phyloP scores from a whole-genome alignment of 2,329 filamentous ascomycete species.

The Aspergillus tanneri region DNA sequence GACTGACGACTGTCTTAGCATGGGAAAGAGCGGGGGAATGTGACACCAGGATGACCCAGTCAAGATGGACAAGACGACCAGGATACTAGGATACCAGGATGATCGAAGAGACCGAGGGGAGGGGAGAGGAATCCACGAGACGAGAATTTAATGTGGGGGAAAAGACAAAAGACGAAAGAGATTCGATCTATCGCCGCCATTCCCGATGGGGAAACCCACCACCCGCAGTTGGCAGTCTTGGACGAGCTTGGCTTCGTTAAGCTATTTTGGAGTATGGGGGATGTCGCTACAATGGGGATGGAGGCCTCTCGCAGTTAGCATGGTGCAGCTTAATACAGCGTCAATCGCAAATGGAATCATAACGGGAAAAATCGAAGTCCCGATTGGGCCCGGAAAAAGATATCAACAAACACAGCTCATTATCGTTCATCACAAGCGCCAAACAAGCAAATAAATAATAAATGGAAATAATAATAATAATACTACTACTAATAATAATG shows the following conservation, averaged over 20 bases:
- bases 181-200: background rate
- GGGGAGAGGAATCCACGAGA: background rate
- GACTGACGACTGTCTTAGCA: constrained; percentile 19
- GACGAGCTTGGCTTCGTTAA: too few species aligned
- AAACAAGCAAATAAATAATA: background rate
- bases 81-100: too few species aligned
- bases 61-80: too few species aligned
- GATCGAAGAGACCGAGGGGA: too few species aligned
- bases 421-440: background rate
- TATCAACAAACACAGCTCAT: background rate
- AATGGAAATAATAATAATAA: background rate
- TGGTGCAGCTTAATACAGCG: too few species aligned
- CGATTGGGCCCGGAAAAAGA: too few species aligned
- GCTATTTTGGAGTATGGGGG: too few species aligned
- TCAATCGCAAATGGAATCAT: too few species aligned
- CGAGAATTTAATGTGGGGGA: background rate
- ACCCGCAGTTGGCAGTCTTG: background rate
- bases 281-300: too few species aligned
- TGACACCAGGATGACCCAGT: too few species aligned
- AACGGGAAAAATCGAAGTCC: too few species aligned
- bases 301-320: too few species aligned
- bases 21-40: background rate
- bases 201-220: background rate
- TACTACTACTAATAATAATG: background rate
- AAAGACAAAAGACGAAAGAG: background rate